phyloP scores from a whole-genome alignment of 2,329 filamentous ascomycete species.

The Colletotrichum lentis region DNA sequence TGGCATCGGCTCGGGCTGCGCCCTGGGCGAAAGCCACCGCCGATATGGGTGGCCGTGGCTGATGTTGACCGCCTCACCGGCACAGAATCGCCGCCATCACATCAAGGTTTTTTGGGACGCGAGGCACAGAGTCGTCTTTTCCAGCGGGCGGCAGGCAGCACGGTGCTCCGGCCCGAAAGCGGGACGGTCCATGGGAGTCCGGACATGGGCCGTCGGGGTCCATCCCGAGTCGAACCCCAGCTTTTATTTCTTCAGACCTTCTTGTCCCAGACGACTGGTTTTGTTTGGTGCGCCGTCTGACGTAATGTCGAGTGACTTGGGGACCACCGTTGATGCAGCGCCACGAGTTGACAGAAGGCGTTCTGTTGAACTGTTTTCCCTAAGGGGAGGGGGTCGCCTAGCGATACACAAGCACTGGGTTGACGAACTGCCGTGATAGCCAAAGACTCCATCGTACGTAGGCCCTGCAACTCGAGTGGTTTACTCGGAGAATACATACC shows the following conservation, averaged over 20 bases:
- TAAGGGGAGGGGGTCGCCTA: no score
- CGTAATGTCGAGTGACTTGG: constrained; percentile 6
- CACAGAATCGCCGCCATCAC: not conserved
- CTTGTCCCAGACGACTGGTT: not conserved
- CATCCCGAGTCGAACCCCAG: constrained; percentile 2
- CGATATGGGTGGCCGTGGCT: constrained; percentile 8
- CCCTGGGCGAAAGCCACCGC: not conserved
- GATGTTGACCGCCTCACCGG: constrained; percentile 16
- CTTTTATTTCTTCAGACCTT: constrained; percentile 5
- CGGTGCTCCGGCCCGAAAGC: constrained; percentile 16
- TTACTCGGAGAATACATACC: not conserved
- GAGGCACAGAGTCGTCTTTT: constrained; percentile 16
- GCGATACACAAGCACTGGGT: not conserved
- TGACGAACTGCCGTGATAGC: not conserved
- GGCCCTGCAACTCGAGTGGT: not conserved
- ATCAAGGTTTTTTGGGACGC: not conserved
- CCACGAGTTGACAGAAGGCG: not conserved
- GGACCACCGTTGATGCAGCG: not conserved
- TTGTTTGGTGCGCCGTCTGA: not conserved
- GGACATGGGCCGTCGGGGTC: constrained; percentile 15
- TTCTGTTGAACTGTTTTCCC: not conserved
- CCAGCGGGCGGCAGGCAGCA: not conserved
- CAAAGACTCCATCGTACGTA: not conserved
- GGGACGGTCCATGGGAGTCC: constrained; percentile 11
- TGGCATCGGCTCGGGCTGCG: not conserved